phyloP scores from a whole-genome alignment of 176 grass and related monocot genomes.

The Leersia perrieri region DNA sequence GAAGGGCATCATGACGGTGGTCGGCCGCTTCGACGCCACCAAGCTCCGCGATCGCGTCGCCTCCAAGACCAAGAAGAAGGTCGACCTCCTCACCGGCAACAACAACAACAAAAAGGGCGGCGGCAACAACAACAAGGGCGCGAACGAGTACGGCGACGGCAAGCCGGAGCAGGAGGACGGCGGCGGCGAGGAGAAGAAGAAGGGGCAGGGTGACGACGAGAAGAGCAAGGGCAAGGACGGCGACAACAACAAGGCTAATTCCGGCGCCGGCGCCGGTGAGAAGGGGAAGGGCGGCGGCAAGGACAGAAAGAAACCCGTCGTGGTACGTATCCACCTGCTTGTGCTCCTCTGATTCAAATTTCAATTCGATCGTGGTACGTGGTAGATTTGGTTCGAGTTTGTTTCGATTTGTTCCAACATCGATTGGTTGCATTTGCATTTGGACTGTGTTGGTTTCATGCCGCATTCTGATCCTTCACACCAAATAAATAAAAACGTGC shows the following conservation, averaged over 20 bases:
- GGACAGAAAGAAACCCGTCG: slow-evolving; percentile 29
- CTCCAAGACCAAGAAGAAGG: slow-evolving; percentile 62
- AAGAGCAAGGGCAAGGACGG: neutral
- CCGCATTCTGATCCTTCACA: too few relatives aligned
- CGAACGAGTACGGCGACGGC: neutral
- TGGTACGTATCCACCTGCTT: neutral
- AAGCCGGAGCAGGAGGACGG: too few relatives aligned
- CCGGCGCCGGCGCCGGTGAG: neutral
- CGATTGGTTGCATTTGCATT: too few relatives aligned
- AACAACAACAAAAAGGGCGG: neutral
- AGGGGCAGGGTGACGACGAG: neutral
- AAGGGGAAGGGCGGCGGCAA: slow-evolving; percentile 20
- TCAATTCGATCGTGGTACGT: neutral
- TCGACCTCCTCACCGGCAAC: slow-evolving; percentile 51
- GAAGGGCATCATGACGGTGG: slow-evolving; percentile 59
- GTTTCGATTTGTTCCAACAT: neutral
- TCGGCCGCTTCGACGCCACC: slow-evolving; percentile 68
- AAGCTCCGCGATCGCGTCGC: slow-evolving; percentile 69
- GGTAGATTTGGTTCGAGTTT: neutral
- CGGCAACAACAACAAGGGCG: neutral
- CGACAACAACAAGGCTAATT: too few relatives aligned
- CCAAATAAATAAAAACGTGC: too few relatives aligned
- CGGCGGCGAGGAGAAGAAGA: too few relatives aligned
- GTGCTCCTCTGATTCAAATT: too few relatives aligned
- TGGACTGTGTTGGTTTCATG: too few relatives aligned